Conservation (phyloP, 352 stramenopile genomes). For the Porosira glacialis region DNA sequence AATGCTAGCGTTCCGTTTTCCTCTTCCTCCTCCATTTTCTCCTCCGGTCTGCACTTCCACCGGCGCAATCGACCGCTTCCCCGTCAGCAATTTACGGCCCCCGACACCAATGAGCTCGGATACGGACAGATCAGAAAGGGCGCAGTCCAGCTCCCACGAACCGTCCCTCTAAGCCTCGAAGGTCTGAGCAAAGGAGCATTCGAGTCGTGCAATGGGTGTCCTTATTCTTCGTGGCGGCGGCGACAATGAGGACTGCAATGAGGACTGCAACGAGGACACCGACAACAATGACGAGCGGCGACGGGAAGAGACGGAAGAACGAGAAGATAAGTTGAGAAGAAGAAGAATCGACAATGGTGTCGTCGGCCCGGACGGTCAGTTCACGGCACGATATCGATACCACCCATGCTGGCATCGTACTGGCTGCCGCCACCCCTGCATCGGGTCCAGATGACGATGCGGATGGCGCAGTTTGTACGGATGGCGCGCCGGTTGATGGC, state of each 20-base stretch:
- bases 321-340: too few species aligned
- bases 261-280: too few species aligned
- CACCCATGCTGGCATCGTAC: conserved; percentile 30
- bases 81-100: conserved; percentile 7
- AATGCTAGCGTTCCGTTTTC: conserved; percentile 22
- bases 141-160: conserved; percentile 52
- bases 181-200: conserved; percentile 45
- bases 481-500: too few species aligned
- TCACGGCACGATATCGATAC: conserved; percentile 47
- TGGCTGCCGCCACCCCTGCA: too few species aligned
- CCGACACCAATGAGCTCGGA: conserved; percentile 30
- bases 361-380: conserved; percentile 64
- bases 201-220: conserved; percentile 52
- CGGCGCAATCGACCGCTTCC: conserved; percentile 13
- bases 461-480: too few species aligned
- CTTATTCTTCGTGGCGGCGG: neutral
- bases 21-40: neutral
- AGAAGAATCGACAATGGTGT: too few species aligned
- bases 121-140: conserved; percentile 18
- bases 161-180: conserved; percentile 49
- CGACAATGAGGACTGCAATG: neutral
- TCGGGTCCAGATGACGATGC: too few species aligned
- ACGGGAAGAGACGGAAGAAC: too few species aligned
- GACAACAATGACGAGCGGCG: too few species aligned
- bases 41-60: conserved; percentile 5